A percentile compares a stretch with the other conserved stretches of the same genome.
These are phyloP conservation scores for Nakaseomyces glabratus DNA, from an alignment of 1,139 yeast species.

Conservation along the genomic window DNA sequence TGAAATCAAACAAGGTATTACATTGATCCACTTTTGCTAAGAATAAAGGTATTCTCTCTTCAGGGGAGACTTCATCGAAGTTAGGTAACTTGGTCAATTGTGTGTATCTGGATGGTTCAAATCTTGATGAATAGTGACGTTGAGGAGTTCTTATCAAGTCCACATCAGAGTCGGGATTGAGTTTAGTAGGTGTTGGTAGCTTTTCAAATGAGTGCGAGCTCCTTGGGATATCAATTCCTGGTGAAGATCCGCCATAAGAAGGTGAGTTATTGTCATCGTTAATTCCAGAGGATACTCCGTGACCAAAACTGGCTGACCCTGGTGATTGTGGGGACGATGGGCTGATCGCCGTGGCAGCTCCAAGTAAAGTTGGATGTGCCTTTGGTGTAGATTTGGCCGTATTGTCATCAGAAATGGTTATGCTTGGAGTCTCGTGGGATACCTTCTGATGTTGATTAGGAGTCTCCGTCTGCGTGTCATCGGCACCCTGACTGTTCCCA, in stretches of 20 bases:
- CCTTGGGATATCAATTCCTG: conserved; percentile 35
- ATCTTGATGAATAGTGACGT: conserved; percentile 88
- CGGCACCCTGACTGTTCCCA: not conserved
- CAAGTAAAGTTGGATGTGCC: conserved; percentile 23
- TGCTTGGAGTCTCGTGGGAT: conserved; percentile 7
- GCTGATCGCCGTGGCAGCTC: conserved; percentile 22
- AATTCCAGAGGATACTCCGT: too few species aligned
- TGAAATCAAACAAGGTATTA: conserved; percentile 85
- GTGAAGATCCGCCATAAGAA: conserved; percentile 17
- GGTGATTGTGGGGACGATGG: conserved; percentile 15
- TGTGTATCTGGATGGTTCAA: conserved; percentile 70
- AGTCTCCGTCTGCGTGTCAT: not conserved
- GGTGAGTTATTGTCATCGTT: conserved; percentile 9
- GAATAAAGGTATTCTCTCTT: conserved; percentile 74
- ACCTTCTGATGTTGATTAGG: conserved; percentile 1
- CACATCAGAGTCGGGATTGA: conserved; percentile 38
- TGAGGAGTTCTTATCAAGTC: conserved; percentile 70
- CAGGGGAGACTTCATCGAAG: conserved; percentile 84
- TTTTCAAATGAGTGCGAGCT: conserved; percentile 40
- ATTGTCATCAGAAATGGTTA: conserved; percentile 8
- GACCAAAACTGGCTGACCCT: conserved; percentile 10
- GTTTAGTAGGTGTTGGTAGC: conserved; percentile 37
- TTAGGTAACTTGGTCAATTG: conserved; percentile 77
- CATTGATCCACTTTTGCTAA: conserved; percentile 89
- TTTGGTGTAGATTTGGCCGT: conserved; percentile 6